These are phyloP conservation scores for Coleophoma eucalyptorum DNA, from an alignment of 2,329 filamentous ascomycete species.

Conservation along the genomic window DNA sequence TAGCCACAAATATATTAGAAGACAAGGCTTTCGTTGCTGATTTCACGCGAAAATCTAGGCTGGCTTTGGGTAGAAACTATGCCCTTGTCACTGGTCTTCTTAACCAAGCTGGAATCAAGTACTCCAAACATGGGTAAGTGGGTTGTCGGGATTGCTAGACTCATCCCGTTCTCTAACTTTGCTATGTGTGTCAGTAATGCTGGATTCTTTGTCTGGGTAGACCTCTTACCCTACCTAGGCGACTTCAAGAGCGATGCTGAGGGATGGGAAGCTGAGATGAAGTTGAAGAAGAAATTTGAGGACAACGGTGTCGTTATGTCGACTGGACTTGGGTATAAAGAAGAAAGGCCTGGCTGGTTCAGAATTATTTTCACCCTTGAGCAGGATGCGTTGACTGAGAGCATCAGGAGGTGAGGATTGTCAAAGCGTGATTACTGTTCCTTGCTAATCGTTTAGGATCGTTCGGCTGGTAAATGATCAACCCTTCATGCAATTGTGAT, in stretches of 20 bases:
- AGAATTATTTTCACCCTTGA: conserved; percentile 40
- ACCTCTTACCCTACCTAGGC: conserved; percentile 42
- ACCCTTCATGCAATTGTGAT: too few relatives aligned
- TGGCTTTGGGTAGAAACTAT: conserved; percentile 36
- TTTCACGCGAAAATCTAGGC: conserved; percentile 37
- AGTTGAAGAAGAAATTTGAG: conserved; percentile 28
- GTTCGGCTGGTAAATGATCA: too few relatives aligned
- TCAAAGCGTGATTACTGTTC: background rate
- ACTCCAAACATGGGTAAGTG: conserved; percentile 13
- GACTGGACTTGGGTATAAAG: conserved; percentile 40
- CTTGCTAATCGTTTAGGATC: too few relatives aligned
- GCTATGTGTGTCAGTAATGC: conserved; percentile 37
- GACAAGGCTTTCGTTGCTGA: conserved; percentile 31
- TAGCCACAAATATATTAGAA: conserved; percentile 26
- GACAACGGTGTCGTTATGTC: conserved; percentile 46
- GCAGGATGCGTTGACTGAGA: conserved; percentile 4
- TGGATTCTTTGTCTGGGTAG: conserved; percentile 53
- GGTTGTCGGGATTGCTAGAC: background rate
- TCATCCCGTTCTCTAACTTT: background rate
- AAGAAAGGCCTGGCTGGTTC: conserved; percentile 44
- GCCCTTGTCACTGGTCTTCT: conserved; percentile 33
- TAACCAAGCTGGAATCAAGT: conserved; percentile 36
- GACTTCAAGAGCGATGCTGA: conserved; percentile 32
- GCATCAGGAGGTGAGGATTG: conserved; percentile 6
- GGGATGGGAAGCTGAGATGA: conserved; percentile 4